phyloP scores from a whole-genome alignment of 78 protist genomes.

The Cavenderia fasciculata region DNA sequence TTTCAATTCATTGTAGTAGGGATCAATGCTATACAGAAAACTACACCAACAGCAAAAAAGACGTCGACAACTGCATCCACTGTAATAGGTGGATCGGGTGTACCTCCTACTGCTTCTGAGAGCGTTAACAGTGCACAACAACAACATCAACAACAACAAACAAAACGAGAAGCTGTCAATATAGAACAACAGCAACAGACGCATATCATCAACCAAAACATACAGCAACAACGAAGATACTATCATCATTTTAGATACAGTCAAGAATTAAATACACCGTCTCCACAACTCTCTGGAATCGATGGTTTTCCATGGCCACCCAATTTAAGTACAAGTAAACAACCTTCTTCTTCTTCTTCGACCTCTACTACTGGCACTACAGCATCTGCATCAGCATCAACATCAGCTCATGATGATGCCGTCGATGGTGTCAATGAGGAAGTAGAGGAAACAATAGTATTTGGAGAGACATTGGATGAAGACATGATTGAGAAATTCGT shows the following conservation, averaged over 20 bases:
- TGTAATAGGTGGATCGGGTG: no score
- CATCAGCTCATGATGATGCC: not conserved
- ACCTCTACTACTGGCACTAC: not conserved
- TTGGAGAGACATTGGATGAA: not conserved
- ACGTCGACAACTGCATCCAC: no score
- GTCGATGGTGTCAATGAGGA: not conserved
- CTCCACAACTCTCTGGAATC: slow-evolving; percentile 23
- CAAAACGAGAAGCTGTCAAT: not conserved
- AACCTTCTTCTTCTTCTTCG: no score
- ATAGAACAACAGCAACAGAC: slow-evolving; percentile 19
- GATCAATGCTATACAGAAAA: no score
- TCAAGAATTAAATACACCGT: slow-evolving; percentile 2
- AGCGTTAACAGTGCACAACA: no score
- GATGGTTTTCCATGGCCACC: not conserved
- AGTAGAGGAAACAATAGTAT: not conserved
- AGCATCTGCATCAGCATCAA: slow-evolving; percentile 4
- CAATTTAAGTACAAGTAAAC: no score
- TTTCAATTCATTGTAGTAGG: no score
- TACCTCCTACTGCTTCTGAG: no score
- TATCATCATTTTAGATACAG: slow-evolving; percentile 14
- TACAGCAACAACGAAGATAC: slow-evolving; percentile 11
- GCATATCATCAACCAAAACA: slow-evolving; percentile 1
- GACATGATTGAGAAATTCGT: not conserved
- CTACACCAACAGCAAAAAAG: no score
- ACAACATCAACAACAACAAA: not conserved